Base-by-base conservation (phyloP, 768 basidiomycete genomes). In the Baorangia bicolor region DNA sequence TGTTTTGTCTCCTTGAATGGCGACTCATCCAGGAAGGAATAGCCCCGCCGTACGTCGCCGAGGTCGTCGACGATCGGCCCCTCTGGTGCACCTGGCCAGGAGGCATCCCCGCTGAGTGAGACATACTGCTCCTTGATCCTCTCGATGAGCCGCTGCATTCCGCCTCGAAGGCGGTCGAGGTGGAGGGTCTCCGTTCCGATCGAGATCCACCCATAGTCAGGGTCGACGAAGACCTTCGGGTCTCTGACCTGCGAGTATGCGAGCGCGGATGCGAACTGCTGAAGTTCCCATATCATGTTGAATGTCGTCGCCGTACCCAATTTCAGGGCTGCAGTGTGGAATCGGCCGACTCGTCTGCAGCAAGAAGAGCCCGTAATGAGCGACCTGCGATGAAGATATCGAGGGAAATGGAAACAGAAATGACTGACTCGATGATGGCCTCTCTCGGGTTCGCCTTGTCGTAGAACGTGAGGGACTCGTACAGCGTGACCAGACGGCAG, bases 221-320 rank as follows among this genome's bases (percentile, higher is more conserved):
- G 47, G 14, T 43, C 27, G 2, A 55, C 20, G 1, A 18, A 55
- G 5, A 55, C 54, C 2, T 49, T 21, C 0, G 48, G 48, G 5
- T 55, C 54, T 20, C 30, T 18, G 4, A 37, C 47, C 10, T 49
- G 34, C 0, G 14, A 6, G 12, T 43, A 33, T 3, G 41, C 41
- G 0, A 49, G 35, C 2, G 5, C 7, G 5, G 41, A 43, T 0
- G 48, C 35, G 11, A 34, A n/a, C 18, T 55, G 48, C 16, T 55
- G 54, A 2, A 55, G 34, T 13, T 55, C 48, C 13, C 18, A 55
- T 2, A 55, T 2, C 48, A 49, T 49, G 28, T 55, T 55, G 33
- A 48, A 54, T 0, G 43, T 13, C 0, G 25, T 44, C 2, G 18
- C 42, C 3, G 1, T 20, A 2, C 51, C 51, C 13, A 52, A 18